Base-by-base conservation (phyloP, 179 eudicot species). In the Camellia oleifera region DNA sequence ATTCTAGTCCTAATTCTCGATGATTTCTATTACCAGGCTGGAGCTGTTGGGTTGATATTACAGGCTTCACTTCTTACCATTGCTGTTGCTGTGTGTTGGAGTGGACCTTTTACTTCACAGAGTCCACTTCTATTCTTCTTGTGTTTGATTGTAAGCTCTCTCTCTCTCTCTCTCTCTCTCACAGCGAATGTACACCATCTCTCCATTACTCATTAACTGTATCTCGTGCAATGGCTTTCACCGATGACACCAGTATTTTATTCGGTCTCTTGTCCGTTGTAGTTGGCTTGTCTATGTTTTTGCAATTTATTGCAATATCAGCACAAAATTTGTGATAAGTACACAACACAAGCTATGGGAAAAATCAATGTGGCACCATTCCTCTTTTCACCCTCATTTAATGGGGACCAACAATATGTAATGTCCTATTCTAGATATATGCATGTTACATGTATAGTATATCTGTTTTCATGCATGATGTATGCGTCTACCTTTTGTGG, bases 61-160 rank as follows among this genome's bases (percentile, higher is more conserved):
- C 97, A 93, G 87, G 97, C 98, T 75, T 88, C 88, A 66, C 90
- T 94, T 83, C 97, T 94, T 79, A 89, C 94, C 10, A 60, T 84
- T 46, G 96, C 98, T 20, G 98, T 94, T 82, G 90, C 88, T 81
- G 97, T 91, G 13, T 94, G 93, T 72, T 94, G 96, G 94, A 91
- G 94, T 81, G 91, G 94, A 60, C 84, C 90, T 84, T 86, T 93
- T 72, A 82, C 91, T 67, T 87, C 85, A 82, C 91, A 84, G 83
- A 89, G 86, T 61, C 93, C 97, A 76, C 88, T 94, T 81, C 74
- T 87, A 40, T 84, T 91, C 82, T 94, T 94, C 86, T 82, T 94
- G 81, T 87, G 86, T 83, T 85, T 94, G 60, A 89, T 94, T 79
- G 98, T 94, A 85, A 91, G 90, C 68, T 78, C 60, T 61, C 65